Conservation (phyloP, 495 filamentous ascomycete species). For the Podospora anserina region DNA sequence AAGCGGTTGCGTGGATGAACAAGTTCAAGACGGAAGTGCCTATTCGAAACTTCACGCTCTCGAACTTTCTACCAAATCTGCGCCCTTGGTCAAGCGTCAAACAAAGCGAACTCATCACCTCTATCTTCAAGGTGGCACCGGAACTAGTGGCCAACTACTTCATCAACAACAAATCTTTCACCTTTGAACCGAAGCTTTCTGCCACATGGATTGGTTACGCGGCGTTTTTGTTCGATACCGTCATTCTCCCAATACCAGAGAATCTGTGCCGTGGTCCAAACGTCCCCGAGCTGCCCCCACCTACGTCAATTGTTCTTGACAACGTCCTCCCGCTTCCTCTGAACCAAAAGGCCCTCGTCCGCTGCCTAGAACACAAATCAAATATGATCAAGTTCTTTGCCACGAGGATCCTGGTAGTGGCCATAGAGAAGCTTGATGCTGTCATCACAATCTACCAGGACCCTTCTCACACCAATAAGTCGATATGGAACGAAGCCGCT, state of each 20-base stretch:
- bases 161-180: constrained; percentile 70
- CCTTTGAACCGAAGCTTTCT: constrained; percentile 85
- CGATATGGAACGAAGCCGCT: constrained; percentile 64
- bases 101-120: constrained; percentile 75
- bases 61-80: constrained; percentile 71
- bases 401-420: constrained; percentile 68
- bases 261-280: constrained; percentile 57
- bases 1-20: constrained; percentile 63
- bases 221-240: constrained; percentile 73
- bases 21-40: constrained; percentile 63
- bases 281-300: constrained; percentile 66
- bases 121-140: constrained; percentile 75
- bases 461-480: constrained; percentile 38
- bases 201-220: constrained; percentile 93
- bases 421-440: constrained; percentile 70
- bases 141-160: constrained; percentile 87
- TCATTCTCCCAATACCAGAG: constrained; percentile 68
- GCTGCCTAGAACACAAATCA: constrained; percentile 71
- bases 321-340: constrained; percentile 84
- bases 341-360: constrained; percentile 67
- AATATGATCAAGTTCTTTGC: constrained; percentile 79
- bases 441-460: constrained; percentile 55
- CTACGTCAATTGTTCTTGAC: constrained; percentile 71
- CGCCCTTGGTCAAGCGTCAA: constrained; percentile 76
- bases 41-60: constrained; percentile 70